phyloP scores from a whole-genome alignment of 345 rosid genomes.

The Populus euphratica region DNA sequence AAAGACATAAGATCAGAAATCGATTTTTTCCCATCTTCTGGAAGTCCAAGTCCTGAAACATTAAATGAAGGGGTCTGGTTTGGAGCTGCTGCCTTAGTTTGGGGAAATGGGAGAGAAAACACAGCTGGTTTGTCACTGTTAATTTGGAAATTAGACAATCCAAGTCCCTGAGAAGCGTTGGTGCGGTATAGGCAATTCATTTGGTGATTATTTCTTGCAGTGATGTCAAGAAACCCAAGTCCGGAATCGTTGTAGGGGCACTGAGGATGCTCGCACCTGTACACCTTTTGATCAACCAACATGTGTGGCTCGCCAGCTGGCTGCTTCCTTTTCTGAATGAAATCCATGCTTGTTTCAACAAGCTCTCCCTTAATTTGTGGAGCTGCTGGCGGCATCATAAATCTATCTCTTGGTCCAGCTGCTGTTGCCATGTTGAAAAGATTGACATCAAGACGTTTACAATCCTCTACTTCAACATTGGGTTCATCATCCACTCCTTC shows the following conservation, averaged over 20 bases:
- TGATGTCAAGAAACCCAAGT: constrained; percentile 53
- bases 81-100: constrained; percentile 21
- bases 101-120: constrained; percentile 35
- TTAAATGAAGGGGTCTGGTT: constrained; percentile 20
- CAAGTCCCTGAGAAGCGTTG: constrained; percentile 32
- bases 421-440: constrained; percentile 31
- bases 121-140: constrained; percentile 22
- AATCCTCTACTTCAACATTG: constrained; percentile 36
- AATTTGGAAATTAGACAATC: constrained; percentile 36
- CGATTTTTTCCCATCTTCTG: constrained; percentile 51
- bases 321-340: constrained; percentile 54
- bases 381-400: constrained; percentile 29
- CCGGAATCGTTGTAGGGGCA: constrained; percentile 54
- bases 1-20: constrained; percentile 50
- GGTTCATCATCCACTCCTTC: constrained; percentile 46
- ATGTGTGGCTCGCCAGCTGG: constrained; percentile 26
- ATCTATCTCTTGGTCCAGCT: constrained; percentile 24
- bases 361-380: constrained; percentile 57
- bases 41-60: constrained; percentile 45
- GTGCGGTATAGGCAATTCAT: constrained; percentile 41
- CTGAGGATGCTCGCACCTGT: constrained; percentile 50
- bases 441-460: constrained; percentile 42
- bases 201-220: constrained; percentile 71
- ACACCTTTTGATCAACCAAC: constrained; percentile 34
- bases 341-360: constrained; percentile 28